Evolutionary conservation across 768 basidiomycete genomes (phyloP), one percentile per base, ranked within the genome.

Genomic region (Cubamyces sp.): DNA sequence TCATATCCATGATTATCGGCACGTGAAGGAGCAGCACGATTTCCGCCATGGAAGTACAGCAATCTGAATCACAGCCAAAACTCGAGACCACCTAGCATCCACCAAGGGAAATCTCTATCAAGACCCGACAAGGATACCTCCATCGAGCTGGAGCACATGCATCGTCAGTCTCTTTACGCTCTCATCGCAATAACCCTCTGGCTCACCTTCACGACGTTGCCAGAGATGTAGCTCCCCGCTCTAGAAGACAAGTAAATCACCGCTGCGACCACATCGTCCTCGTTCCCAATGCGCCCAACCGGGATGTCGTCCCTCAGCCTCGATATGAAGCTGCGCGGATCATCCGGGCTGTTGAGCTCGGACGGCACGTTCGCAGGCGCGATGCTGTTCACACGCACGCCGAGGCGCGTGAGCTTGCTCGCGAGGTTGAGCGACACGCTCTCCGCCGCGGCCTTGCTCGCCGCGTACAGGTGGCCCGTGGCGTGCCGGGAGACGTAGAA

Each of bases 351-450:
- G 56, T 67, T 64, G 51, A 64, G 61, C 56, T 67, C 66, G 16
- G 50, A 48, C 5, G 66, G 66, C 21, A 67, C 52, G 54, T 64
- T 60, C 45, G 62, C 66, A 7, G 61, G 57, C 16, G 66, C 66
- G 57, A 67, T 57, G 42, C 54, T 58, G 45, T 64, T 67, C 30
- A 64, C 64, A 45, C 63, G 63, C 53, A 67, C 64, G 46, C 66
- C 66, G 18, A 64, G 56, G 46, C 52, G 21, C 48, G 63, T 64
- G 52, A 67, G 51, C 63, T 64, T 67, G 49, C 50, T 48, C 23
- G 66, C 66, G 30, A 67, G 64, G 50, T 64, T 67, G 40, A 53
- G 60, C 51, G 63, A 64, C 40, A 67, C 5, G 30, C 54, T 61
- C 26, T 64, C 59, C n/a, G 64, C 66, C 0, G 64, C 66, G 19